Evolutionary conservation across 1,284 basidiomycete genomes (phyloP), one percentile per base, ranked within the genome.

Genomic region (Austroboletus novae-zelandiae): DNA sequence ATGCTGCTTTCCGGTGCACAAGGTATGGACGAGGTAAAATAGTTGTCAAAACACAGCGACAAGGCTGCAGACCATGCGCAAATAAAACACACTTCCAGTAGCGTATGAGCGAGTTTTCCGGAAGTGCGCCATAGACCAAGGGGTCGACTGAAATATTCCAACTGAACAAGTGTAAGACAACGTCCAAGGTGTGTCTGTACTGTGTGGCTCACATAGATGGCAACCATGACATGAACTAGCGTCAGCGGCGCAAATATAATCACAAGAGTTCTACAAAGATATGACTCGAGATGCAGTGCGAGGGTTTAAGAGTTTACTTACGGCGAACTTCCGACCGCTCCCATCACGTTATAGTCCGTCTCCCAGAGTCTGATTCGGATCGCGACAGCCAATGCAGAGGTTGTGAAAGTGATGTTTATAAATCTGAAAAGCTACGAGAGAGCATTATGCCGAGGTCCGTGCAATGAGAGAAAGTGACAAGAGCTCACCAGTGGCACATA

Each of bases 1-100:
- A 75, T 84, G 32, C 71, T 70, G 25, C 77, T 76, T 5, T 68
- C 55, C 2, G 83, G 74, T 1, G 84, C 78, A 61, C 93, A 96
- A 32, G 87, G 83, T 49, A 95, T 80, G 27, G 84, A 73, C 29
- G 91, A 91, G 4, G 92, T 94, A 70, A 94, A 92, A 70, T 88
- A 93, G 65, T 95, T 93, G 75, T 96, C 91, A 67, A 95, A 91
- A 51, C 82, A 84, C 45, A 95, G 82, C 13, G 90, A 87, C 40
- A 96, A 78, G 30, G 89, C 85, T n/a, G 91, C 89, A 52, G 90
- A 91, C 92, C 93, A 96, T 18, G 89, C 81, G 69, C 90, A 94
- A 55, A 96, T 92, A 65, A 94, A 94, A 45, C 93, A 74, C 37
- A 94, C 86, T 73, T 94, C 91, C 42, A 81, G 76, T 40, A 91